Evolutionary conservation across 2,329 filamentous ascomycete genomes (phyloP), one percentile per base, ranked within the genome.

Genomic region (Xylaria hypoxylon): DNA sequence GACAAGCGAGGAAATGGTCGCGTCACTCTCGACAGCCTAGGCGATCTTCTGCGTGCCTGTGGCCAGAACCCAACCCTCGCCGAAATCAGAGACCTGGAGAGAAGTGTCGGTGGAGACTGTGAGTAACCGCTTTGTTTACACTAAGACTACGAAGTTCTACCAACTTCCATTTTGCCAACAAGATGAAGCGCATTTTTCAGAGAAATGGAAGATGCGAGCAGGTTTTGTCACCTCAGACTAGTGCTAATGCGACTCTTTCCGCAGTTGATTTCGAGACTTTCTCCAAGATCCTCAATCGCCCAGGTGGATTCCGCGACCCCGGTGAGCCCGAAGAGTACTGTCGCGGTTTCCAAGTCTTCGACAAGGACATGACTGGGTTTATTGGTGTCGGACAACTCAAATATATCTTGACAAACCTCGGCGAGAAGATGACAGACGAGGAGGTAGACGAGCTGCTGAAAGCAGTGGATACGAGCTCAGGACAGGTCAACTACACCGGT

Each of bases 381-480:
- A 98, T 99, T 79, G 96, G 95, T 63, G 95, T 98, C 71, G 96
- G 96, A 65, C 96, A 99, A 84, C 88, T 99, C 80, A 92, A 97
- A 83, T 99, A 99, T 84, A 95, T 99, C 79, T 83, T 99, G 77
- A 99, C 96, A 64, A 98, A 98, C 80, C 83, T 99, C 75, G 96
- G 96, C 76, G 96, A 99, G 90, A 98, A 98, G 87, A 97, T 99
- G 94, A 93, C 92, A 68, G 95, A 99, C 76, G 96, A 98, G 71
- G 96, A 99, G 86, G 96, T 99, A 55, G 95, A 98, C 80, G 96
- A 99, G 87, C 87, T 99, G 78, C 90, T 99, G 80, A 99, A 98
- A 90, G 94, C 94, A 0, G 95, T 98, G 71, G 96, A 99, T 79
- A 97, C 94, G 68, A 96, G 91, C 82, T 95, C 91, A 62, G 94